Conservation (phyloP, 2,329 filamentous ascomycete genomes). For the Sporothrix brasiliensis region DNA sequence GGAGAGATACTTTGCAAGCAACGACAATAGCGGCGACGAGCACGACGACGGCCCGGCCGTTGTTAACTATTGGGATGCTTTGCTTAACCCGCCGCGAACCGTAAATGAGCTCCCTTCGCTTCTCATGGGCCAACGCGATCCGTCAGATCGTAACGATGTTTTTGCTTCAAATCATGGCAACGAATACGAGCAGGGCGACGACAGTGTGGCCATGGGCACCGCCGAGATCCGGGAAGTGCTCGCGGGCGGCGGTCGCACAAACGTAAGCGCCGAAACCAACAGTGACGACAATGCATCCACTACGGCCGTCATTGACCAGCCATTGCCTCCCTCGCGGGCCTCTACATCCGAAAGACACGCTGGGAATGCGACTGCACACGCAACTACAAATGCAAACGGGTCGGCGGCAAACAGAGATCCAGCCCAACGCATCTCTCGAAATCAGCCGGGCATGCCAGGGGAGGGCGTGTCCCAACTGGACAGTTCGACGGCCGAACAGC, state of each 20-base stretch:
- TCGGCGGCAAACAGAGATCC: background rate
- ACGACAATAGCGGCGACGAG: constrained; percentile 33
- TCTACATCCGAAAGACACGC: background rate
- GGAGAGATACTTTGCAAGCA: constrained; percentile 13
- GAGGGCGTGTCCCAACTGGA: constrained; percentile 10
- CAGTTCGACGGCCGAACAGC: constrained; percentile 12
- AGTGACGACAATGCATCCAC: constrained; percentile 8
- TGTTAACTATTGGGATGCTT: constrained; percentile 48
- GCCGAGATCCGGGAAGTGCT: background rate
- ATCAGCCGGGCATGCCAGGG: background rate
- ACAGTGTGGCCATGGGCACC: constrained; percentile 15
- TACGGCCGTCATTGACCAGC: background rate
- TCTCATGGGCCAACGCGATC: constrained; percentile 38
- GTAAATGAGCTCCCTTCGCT: constrained; percentile 50
- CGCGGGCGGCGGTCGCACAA: background rate
- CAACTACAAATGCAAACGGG: background rate
- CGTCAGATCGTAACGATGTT: background rate
- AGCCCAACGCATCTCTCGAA: background rate
- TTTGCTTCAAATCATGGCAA: constrained; percentile 26
- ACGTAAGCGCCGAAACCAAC: background rate
- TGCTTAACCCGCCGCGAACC: constrained; percentile 52
- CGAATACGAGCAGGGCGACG: constrained; percentile 3
- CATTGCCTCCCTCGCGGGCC: background rate
- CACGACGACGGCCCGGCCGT: constrained; percentile 40
- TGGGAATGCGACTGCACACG: background rate